Percentiles rank a stretch among this genome's conserved stretches.
These are phyloP conservation scores for Manihot esculenta DNA, from an alignment of 441 rosid genomes.

Conservation along the genomic window DNA sequence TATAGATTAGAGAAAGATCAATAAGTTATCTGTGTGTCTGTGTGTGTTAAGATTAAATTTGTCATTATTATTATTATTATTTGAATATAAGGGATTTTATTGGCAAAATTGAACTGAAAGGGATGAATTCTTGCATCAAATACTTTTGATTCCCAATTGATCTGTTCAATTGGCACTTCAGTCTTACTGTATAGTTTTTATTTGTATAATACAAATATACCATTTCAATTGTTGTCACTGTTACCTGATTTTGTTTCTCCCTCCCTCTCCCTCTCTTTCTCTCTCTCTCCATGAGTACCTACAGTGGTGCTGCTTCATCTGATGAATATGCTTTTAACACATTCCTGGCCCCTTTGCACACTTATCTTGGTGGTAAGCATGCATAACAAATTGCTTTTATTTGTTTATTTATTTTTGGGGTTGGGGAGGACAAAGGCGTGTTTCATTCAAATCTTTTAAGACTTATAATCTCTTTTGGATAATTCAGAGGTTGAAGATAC, in stretches of 20 bases:
- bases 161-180: background rate
- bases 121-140: background rate
- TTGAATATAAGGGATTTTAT: too few species aligned
- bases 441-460: background rate
- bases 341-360: slow-evolving; percentile 79
- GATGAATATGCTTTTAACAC: slow-evolving; percentile 63
- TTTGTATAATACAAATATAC: background rate
- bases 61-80: too few species aligned
- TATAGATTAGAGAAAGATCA: background rate
- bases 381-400: background rate
- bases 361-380: slow-evolving; percentile 84
- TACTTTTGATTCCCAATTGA: too few species aligned
- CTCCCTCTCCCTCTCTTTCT: background rate
- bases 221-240: background rate
- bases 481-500: slow-evolving; percentile 87
- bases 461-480: slow-evolving; percentile 11
- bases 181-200: background rate
- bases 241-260: background rate
- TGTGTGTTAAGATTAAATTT: background rate
- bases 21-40: too few species aligned
- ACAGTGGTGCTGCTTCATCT: slow-evolving; percentile 31
- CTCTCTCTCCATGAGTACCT: background rate
- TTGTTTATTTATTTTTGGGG: background rate
- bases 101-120: background rate
- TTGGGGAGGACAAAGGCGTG: background rate